Percentiles rank a stretch among this genome's conserved stretches.
Evolutionary conservation across 2,329 filamentous ascomycete genomes (phyloP).

Genomic region (Monosporascus sp.): DNA sequence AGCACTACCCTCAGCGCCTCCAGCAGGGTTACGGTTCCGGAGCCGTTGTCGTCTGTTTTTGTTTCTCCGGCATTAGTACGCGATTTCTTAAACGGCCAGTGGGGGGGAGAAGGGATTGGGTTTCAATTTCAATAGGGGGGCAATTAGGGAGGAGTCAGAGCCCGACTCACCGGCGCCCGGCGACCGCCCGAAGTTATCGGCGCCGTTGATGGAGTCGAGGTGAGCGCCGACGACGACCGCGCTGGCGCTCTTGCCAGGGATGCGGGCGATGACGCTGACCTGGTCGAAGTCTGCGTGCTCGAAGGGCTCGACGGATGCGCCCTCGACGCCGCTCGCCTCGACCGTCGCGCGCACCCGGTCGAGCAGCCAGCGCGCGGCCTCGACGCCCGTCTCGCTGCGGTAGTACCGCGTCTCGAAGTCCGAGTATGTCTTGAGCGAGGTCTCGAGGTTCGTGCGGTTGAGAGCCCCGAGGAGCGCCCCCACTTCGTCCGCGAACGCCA

Average conservation of each 20-base stretch:
- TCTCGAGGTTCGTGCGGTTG: not conserved
- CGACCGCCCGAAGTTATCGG: constrained; percentile 73
- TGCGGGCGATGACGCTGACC: constrained; percentile 78
- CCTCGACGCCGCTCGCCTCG: constrained; percentile 58
- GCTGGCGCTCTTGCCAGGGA: constrained; percentile 74
- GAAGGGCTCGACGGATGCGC: constrained; percentile 65
- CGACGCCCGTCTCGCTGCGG: constrained; percentile 64
- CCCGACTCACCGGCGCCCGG: not conserved
- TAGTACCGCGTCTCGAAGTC: constrained; percentile 47
- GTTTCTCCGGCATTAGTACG: constrained; percentile 33
- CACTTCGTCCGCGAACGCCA: not conserved
- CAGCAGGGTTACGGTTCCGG: constrained; percentile 83
- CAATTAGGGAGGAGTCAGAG: too few species aligned
- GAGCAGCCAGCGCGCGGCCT: constrained; percentile 86
- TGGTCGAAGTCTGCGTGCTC: constrained; percentile 72
- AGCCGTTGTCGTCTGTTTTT: constrained; percentile 84
- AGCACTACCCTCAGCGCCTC: constrained; percentile 78
- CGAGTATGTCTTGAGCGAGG: not conserved
- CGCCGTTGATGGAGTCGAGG: constrained; percentile 87
- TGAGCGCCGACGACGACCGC: constrained; percentile 83
- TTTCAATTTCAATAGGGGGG: not conserved
- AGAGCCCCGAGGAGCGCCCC: not conserved
- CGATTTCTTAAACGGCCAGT: not conserved
- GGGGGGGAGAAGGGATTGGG: not conserved
- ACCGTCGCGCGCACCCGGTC: constrained; percentile 32